Conservation (phyloP, 2,329 filamentous ascomycete species). For the Neofusicoccum parvum region DNA sequence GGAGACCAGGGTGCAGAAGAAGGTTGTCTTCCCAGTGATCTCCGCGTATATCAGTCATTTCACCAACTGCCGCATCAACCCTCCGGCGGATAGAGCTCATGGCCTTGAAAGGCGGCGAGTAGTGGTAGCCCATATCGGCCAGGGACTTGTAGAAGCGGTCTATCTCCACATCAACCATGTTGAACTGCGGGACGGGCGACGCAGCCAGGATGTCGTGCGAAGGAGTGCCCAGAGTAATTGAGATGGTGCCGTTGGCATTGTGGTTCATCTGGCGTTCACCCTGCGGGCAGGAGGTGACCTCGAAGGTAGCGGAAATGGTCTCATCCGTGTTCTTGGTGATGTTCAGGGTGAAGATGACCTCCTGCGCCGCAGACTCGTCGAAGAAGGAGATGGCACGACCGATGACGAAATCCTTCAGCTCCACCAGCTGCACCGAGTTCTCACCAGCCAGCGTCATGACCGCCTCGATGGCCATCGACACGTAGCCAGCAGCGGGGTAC, state of each 20-base stretch:
- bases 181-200: neutral
- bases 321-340: neutral
- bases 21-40: no score
- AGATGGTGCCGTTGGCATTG: neutral
- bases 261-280: neutral
- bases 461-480: slow-evolving; percentile 42
- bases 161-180: neutral
- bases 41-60: neutral
- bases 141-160: slow-evolving; percentile 27
- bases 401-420: slow-evolving; percentile 23
- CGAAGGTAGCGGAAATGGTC: neutral
- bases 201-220: neutral
- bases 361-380: neutral
- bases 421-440: slow-evolving; percentile 20
- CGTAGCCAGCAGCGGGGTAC: slow-evolving; percentile 49
- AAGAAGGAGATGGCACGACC: no score
- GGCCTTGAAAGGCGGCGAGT: slow-evolving; percentile 22
- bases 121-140: slow-evolving; percentile 28
- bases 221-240: slow-evolving; percentile 14
- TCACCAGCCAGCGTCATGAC: slow-evolving; percentile 31
- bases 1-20: slow-evolving; percentile 29
- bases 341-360: slow-evolving; percentile 4
- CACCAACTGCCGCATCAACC: slow-evolving; percentile 1
- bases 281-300: neutral
- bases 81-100: slow-evolving; percentile 19